Evolutionary conservation across 139 green algal species (phyloP).

Genomic region (Chlorella sp.): DNA sequence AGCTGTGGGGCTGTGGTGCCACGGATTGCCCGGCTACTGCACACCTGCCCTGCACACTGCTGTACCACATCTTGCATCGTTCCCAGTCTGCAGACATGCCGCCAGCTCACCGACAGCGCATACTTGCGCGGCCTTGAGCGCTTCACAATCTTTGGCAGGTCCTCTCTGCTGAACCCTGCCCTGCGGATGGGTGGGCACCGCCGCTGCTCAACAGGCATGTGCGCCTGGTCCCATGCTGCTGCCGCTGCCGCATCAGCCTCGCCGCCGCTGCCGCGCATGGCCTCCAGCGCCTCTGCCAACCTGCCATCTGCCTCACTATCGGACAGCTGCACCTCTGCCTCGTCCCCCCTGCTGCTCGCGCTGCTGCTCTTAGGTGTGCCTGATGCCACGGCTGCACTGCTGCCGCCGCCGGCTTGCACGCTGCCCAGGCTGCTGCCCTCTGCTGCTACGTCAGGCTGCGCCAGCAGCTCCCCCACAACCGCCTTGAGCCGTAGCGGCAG

Average conservation of each 20-base stretch:
- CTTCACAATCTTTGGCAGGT: constrained; percentile 19
- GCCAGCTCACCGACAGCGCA: constrained; percentile 34
- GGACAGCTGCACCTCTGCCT: background rate
- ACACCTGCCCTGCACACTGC: no score
- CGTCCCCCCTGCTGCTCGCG: background rate
- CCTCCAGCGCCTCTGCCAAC: background rate
- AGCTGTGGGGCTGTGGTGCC: no score
- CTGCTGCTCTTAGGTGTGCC: background rate
- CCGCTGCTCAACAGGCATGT: constrained; percentile 39
- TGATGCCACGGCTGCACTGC: background rate
- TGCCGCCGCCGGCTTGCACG: background rate
- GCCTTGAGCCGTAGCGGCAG: constrained; percentile 40
- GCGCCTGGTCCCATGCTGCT: background rate
- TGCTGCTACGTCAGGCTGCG: background rate
- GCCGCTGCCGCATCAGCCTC: background rate
- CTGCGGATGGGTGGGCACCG: constrained; percentile 22
- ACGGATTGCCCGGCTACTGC: no score
- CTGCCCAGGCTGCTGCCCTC: background rate
- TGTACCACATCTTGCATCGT: no score
- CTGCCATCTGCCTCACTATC: background rate
- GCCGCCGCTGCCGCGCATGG: background rate
- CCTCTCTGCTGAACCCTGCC: background rate
- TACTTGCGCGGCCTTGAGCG: constrained; percentile 16
- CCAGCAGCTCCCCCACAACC: constrained; percentile 1
- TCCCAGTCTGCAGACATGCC: no score